Percentiles rank a stretch among this genome's conserved stretches.
These are phyloP conservation scores for Lepiota subincarnata DNA, from an alignment of 768 basidiomycete genomes.

Conservation along the genomic window DNA sequence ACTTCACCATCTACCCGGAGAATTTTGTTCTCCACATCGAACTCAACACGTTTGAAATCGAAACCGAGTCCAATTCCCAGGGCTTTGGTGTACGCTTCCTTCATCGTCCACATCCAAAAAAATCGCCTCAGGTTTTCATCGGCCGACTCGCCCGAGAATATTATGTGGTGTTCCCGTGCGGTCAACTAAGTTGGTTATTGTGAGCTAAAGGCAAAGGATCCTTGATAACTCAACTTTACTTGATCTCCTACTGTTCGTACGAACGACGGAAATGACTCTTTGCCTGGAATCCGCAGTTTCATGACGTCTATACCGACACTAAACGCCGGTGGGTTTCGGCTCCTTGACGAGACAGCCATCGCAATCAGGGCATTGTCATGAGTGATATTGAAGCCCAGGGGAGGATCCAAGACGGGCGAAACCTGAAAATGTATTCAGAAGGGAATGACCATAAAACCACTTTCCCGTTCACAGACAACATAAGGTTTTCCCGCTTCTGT, in stretches of 20 bases:
- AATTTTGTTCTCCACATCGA: constrained; percentile 46
- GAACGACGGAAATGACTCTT: constrained; percentile 56
- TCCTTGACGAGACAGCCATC: constrained; percentile 54
- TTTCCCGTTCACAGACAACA: constrained; percentile 42
- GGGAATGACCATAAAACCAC: background rate
- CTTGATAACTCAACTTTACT: constrained; percentile 32
- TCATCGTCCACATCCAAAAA: constrained; percentile 86
- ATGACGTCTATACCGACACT: constrained; percentile 79
- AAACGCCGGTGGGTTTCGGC: constrained; percentile 45
- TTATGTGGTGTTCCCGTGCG: constrained; percentile 32
- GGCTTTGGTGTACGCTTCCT: constrained; percentile 90
- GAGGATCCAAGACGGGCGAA: constrained; percentile 40
- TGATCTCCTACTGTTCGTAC: constrained; percentile 61
- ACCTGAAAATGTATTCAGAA: constrained; percentile 29
- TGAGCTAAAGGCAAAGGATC: constrained; percentile 2
- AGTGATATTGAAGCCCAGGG: constrained; percentile 75
- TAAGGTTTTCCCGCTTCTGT: constrained; percentile 76
- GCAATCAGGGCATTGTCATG: constrained; percentile 75
- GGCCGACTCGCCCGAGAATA: constrained; percentile 37
- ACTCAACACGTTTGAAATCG: constrained; percentile 75
- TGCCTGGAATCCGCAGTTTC: constrained; percentile 62
- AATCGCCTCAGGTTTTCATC: constrained; percentile 56
- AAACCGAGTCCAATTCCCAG: constrained; percentile 81
- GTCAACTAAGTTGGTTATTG: constrained; percentile 33
- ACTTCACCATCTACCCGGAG: constrained; percentile 57